phyloP scores from a whole-genome alignment of 2,329 filamentous ascomycete species.

The Aspergillus sp. region DNA sequence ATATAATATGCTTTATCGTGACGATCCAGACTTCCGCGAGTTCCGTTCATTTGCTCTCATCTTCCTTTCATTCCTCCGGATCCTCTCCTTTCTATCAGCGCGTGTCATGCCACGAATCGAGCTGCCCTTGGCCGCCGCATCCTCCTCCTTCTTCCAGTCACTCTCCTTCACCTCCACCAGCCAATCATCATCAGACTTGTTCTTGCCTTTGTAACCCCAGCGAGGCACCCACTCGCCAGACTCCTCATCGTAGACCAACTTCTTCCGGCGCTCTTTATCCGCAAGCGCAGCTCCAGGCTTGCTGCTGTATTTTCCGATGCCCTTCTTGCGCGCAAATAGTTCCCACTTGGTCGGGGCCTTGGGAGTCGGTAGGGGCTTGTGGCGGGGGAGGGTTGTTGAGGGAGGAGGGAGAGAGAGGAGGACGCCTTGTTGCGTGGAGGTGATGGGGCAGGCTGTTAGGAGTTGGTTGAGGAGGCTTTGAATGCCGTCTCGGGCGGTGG shows the following conservation, averaged over 20 bases:
- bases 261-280: conserved; percentile 64
- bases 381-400: conserved; percentile 76
- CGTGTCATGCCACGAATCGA: conserved; percentile 67
- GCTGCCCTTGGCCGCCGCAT: conserved; percentile 61
- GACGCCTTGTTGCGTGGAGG: conserved; percentile 68
- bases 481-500: conserved; percentile 82
- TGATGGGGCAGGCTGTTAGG: conserved; percentile 82
- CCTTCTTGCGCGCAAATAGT: conserved; percentile 94
- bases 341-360: conserved; percentile 94
- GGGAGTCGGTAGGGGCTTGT: conserved; percentile 84
- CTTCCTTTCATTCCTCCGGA: conserved; percentile 65
- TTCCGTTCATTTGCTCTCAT: conserved; percentile 69
- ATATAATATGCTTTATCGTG: conserved; percentile 25
- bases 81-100: conserved; percentile 71
- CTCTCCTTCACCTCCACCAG: conserved; percentile 88
- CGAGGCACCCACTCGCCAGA: conserved; percentile 88
- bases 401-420: conserved; percentile 76
- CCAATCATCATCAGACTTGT: conserved; percentile 83
- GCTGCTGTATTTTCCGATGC: conserved; percentile 82
- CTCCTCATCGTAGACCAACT: conserved; percentile 82
- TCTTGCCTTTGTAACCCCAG: conserved; percentile 93
- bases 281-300: conserved; percentile 61
- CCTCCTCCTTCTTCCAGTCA: conserved; percentile 70
- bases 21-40: conserved; percentile 38
- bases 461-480: conserved; percentile 95